Percentiles rank a stretch among this genome's conserved stretches.
Evolutionary conservation across 2,329 filamentous ascomycete genomes (phyloP).

Genomic region (Aspergillus pseudonomiae): DNA sequence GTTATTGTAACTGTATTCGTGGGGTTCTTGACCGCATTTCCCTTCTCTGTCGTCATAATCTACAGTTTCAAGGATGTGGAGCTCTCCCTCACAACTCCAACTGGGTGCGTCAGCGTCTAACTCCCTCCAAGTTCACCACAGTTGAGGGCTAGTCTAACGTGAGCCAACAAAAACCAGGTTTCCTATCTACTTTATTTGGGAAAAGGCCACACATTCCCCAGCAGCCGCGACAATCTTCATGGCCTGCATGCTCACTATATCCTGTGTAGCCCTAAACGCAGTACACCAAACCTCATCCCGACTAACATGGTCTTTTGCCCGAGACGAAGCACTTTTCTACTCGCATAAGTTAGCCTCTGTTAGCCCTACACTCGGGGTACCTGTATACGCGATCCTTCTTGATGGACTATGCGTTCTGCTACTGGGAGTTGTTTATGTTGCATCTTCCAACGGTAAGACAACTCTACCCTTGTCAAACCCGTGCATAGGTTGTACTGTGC

Average conservation of each 20-base stretch:
- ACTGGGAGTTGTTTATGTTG: constrained; percentile 26
- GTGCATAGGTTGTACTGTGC: background rate
- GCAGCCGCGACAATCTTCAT: constrained; percentile 25
- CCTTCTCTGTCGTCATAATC: constrained; percentile 24
- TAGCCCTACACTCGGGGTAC: constrained; percentile 17
- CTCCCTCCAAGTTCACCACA: background rate
- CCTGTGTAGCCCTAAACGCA: constrained; percentile 25
- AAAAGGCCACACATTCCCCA: constrained; percentile 25
- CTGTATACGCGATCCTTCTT: constrained; percentile 20
- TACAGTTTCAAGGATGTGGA: constrained; percentile 23
- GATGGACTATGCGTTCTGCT: constrained; percentile 21
- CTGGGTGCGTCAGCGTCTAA: constrained; percentile 15
- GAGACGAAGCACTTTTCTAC: constrained; percentile 35
- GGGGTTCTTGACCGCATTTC: constrained; percentile 27
- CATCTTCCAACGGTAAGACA: constrained; percentile 23
- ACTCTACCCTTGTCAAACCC: background rate
- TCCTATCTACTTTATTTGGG: constrained; percentile 28
- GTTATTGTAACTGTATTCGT: constrained; percentile 23
- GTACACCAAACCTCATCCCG: constrained; percentile 33
- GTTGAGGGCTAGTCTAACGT: background rate
- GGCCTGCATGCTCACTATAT: constrained; percentile 20
- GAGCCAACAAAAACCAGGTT: constrained; percentile 11
- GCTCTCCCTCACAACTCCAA: constrained; percentile 17
- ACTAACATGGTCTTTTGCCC: constrained; percentile 38
- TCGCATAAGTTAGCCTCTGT: constrained; percentile 22